Conservation (phyloP, 345 rosid genomes). For the Anacardium occidentale region DNA sequence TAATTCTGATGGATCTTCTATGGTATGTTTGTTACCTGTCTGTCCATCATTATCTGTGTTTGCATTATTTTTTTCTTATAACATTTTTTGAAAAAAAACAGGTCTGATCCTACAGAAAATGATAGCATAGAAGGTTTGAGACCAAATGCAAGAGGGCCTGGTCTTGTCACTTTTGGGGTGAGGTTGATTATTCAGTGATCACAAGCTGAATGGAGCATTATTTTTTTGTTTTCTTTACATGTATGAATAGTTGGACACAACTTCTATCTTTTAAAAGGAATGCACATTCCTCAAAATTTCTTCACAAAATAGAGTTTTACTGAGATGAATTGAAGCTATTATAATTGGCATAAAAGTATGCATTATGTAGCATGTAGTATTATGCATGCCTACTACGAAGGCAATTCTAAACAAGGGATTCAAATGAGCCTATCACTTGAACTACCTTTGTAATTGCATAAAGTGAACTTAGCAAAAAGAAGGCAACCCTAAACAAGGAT, state of each 20-base stretch:
- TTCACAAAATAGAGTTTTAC: not conserved
- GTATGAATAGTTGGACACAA: not conserved
- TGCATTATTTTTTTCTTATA: not conserved
- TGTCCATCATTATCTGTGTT: not conserved
- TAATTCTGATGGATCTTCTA: constrained; percentile 83
- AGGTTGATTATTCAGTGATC: constrained; percentile 18
- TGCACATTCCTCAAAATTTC: not conserved
- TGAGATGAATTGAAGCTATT: not conserved
- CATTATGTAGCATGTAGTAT: not conserved
- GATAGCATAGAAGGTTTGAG: constrained; percentile 96
- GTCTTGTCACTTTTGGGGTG: constrained; percentile 99
- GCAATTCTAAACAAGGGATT: not conserved
- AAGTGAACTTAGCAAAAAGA: too few species aligned
- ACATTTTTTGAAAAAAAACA: constrained; percentile 26
- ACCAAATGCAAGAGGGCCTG: constrained; percentile 99
- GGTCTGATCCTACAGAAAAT: constrained; percentile 99
- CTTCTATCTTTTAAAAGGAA: not conserved
- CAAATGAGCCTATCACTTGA: not conserved
- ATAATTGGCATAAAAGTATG: not conserved
- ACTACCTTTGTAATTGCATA: too few species aligned
- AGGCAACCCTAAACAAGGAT: too few species aligned
- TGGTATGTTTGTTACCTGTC: constrained; percentile 48
- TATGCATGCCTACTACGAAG: not conserved
- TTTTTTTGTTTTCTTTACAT: not conserved
- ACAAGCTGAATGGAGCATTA: not conserved